Evolutionary conservation across 2,329 filamentous ascomycete genomes (phyloP).

Genomic region (Talaromyces piceae): DNA sequence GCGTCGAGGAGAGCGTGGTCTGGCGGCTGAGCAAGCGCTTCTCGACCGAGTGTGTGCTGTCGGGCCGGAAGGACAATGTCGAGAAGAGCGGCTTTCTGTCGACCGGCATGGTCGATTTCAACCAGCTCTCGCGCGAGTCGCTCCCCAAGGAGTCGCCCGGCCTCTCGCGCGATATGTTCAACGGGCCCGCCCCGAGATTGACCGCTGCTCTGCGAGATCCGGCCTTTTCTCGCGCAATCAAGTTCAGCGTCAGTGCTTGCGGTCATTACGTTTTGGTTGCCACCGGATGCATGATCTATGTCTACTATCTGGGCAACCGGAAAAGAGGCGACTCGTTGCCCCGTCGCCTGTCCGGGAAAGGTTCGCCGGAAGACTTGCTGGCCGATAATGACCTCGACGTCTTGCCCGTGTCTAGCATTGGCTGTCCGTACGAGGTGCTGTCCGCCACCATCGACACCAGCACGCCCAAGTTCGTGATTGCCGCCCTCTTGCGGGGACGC

Average conservation of each 20-base stretch:
- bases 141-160: constrained; percentile 12
- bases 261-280: constrained; percentile 52
- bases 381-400: constrained; percentile 27
- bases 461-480: constrained; percentile 47
- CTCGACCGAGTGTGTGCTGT: constrained; percentile 44
- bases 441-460: constrained; percentile 58
- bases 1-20: constrained; percentile 30
- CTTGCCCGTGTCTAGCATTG: constrained; percentile 45
- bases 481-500: constrained; percentile 53
- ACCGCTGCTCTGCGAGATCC: constrained; percentile 20
- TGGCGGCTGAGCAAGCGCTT: constrained; percentile 41
- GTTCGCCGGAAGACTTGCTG: constrained; percentile 15
- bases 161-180: constrained; percentile 12
- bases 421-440: constrained; percentile 51
- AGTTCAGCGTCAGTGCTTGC: constrained; percentile 51
- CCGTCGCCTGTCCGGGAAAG: constrained; percentile 2
- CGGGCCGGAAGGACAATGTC: constrained; percentile 24
- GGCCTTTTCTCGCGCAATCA: constrained; percentile 18
- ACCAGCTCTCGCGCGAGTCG: constrained; percentile 15
- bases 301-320: constrained; percentile 43
- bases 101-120: constrained; percentile 26
- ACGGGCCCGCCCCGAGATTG: constrained; percentile 7
- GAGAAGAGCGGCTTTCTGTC: constrained; percentile 31
- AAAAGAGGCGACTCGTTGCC: constrained; percentile 10
- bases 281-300: constrained; percentile 47